Percentiles rank a stretch among this genome's conserved stretches.
These are phyloP conservation scores for Globisporangium spinosum DNA, from an alignment of 352 stramenopile species.

Conservation along the genomic window DNA sequence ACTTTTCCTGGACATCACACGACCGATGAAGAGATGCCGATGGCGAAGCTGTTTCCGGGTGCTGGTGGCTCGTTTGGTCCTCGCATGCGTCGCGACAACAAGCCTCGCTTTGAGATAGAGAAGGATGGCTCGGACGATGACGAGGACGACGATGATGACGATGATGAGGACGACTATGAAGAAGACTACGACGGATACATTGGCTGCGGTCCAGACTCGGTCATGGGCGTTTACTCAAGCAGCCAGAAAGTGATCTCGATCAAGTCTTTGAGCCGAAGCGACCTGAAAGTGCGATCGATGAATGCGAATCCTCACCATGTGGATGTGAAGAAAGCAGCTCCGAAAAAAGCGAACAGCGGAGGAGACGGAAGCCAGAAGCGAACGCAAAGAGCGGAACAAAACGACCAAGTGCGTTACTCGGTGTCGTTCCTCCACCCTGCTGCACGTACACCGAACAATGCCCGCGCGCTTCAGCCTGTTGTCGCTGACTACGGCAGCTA, in stretches of 20 bases:
- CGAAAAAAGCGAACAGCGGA: conserved; percentile 5
- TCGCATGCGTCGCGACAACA: conserved; percentile 3
- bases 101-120: neutral
- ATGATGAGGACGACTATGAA: conserved; percentile 20
- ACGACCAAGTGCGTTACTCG: conserved; percentile 17
- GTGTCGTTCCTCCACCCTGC: conserved; percentile 51
- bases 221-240: conserved; percentile 19
- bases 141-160: conserved; percentile 8
- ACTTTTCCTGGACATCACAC: conserved; percentile 24
- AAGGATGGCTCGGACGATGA: conserved; percentile 9
- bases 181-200: conserved; percentile 28
- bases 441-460: neutral
- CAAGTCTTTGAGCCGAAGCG: conserved; percentile 32
- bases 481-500: conserved; percentile 43
- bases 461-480: conserved; percentile 21
- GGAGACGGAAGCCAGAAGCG: conserved; percentile 2
- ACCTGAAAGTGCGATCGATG: conserved; percentile 17
- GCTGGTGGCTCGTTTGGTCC: neutral
- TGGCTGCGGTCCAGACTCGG: conserved; percentile 17
- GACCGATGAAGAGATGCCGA: conserved; percentile 23
- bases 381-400: neutral
- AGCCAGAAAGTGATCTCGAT: conserved; percentile 63
- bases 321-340: neutral
- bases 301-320: neutral
- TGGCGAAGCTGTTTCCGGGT: conserved; percentile 17